Base-by-base conservation (phyloP, 352 stramenopile species). In the Halophytophthora batemanensis region DNA sequence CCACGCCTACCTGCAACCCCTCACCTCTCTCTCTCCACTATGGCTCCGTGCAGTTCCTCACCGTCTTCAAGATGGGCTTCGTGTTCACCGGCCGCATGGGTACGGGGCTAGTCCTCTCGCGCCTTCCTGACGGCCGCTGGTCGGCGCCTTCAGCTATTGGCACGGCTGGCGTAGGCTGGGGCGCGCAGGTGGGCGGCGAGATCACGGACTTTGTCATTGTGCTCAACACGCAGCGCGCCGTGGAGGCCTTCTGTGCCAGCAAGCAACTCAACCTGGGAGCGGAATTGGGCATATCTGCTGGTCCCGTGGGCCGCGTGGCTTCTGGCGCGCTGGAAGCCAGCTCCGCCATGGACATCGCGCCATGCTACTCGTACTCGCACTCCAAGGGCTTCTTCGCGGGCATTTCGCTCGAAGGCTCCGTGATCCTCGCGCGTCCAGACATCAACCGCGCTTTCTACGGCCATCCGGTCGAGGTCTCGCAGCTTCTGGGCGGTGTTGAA, bases 91-190 rank as follows among this genome's bases (percentile, higher is more conserved):
- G 80, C 17, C 78, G 86, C 31, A 71, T 93, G 38, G 93, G 92
- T 58, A 96, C 90, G 12, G 96, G 96, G 5, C 90, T 99, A 45
- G 86, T 99, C 7, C 76, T 98, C 53, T 74, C 95, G 3, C 76
- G 82, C 25, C 75, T 98, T 14, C 74, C 85, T 17, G 93, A 98
- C 61, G 95, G 95, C 3, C 88, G 87, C 36, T 98, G 96, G 95
- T 98, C 89, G 18, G 93, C 95, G 29, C 96, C 96, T 14, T 98
- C 90, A 8, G 93, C 95, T 8, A 98, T 99, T 53, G 94, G 81
- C 38, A 91, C 95, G 25, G 86, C 80, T 3, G 93, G 93, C 33
- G 61, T 93, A 12, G 82, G 90, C 35, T 98, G 84, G 81, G 95
- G 95, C 1, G 78, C 90, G 14, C 79, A 98, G 59, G 82, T 97